phyloP scores from a whole-genome alignment of 345 rosid genomes.

The Eucalyptus cloeziana region DNA sequence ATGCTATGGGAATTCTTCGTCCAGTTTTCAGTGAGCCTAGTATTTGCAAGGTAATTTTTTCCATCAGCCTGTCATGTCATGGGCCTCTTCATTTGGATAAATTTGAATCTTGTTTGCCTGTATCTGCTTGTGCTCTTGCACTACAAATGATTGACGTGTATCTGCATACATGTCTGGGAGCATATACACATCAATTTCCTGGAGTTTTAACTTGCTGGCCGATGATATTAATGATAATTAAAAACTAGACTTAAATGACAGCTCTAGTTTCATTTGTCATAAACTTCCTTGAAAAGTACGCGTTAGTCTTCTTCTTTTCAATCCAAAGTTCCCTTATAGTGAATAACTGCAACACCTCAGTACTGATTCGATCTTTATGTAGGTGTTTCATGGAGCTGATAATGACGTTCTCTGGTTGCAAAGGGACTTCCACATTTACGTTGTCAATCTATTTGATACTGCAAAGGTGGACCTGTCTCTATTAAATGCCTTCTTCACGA shows the following conservation, averaged over 20 bases:
- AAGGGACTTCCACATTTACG: constrained; percentile 88
- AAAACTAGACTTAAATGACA: neutral
- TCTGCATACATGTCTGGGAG: neutral
- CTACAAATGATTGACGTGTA: neutral
- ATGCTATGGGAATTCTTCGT: constrained; percentile 51
- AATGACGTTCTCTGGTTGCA: constrained; percentile 93
- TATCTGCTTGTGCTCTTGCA: neutral
- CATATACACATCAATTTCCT: neutral
- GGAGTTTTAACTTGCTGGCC: neutral
- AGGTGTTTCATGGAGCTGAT: constrained; percentile 98
- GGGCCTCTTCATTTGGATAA: neutral
- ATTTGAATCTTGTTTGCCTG: neutral
- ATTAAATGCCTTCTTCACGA: neutral
- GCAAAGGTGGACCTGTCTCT: constrained; percentile 51
- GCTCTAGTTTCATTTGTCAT: neutral
- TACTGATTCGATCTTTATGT: neutral
- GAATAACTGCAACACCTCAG: neutral
- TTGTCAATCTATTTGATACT: constrained; percentile 89
- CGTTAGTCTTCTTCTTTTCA: neutral
- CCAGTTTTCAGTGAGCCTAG: constrained; percentile 62
- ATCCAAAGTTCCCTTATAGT: neutral
- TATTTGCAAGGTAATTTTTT: constrained; percentile 64
- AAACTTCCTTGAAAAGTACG: neutral
- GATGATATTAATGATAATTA: neutral
- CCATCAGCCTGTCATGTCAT: neutral